Base-by-base conservation (phyloP, 2,329 filamentous ascomycete genomes). In the Arthrobotrys megalospora region DNA sequence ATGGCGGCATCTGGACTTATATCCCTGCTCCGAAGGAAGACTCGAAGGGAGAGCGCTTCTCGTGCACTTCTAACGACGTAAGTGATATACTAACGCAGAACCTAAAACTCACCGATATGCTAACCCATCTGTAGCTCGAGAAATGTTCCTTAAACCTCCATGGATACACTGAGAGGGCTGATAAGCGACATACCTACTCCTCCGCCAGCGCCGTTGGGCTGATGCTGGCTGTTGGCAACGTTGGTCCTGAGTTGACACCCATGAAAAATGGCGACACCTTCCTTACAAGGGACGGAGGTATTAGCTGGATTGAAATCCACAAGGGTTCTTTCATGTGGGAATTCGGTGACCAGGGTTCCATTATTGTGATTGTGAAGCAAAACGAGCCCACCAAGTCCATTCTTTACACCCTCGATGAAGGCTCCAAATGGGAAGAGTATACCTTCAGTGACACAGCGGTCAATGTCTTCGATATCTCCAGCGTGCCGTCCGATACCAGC, bases 241-340 rank as follows among this genome's bases (percentile, higher is more conserved):
- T 99, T 8, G 96, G 96, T 32, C 86, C 90, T 34, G 87, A 87
- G 76, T 88, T 97, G 53, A 88, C 87, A 6, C 86, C 87, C 32
- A 87, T 90, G 79, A 90, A 91, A 66, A 90, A 95, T 14, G 92
- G 91, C 12, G 91, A 96, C 83, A 98, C 95, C 0, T 99, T 95
- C 85, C 91, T 98, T 87, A 96, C 93, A 10, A 88, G 88, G 0
- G 94, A 99, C 83, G 96, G 92, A n/a, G 96, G 96, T 69, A 88
- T 98, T 64, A 92, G 87, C 45, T 99, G 96, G 96, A 90, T 88
- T 80, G 89, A 91, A 75, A 90, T 95, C 79, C 95, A 92, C 85
- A 94, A 96, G 85, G 96, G 96, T 5, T 89, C 88, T 41, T 97
- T 94, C 87, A 91, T 92, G 82, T 99, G 94, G 93, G 93, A 97